phyloP scores from a whole-genome alignment of 1,139 yeast species.

The Taphrina pruni region DNA sequence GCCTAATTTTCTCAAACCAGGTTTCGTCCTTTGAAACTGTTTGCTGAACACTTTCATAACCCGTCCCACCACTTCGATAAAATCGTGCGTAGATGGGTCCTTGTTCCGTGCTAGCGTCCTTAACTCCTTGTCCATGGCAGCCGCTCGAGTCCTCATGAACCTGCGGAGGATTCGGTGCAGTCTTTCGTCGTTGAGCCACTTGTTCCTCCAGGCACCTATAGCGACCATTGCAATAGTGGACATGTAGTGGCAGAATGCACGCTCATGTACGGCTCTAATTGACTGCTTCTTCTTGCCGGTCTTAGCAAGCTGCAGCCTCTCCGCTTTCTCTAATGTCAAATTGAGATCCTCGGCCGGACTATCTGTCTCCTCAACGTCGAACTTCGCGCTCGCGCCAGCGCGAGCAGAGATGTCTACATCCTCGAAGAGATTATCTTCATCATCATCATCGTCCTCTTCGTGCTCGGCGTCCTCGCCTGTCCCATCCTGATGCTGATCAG shows the following conservation, averaged over 20 bases:
- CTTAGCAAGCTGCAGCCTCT: conserved; percentile 26
- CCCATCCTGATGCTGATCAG: background rate
- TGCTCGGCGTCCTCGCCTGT: background rate
- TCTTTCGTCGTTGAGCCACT: conserved; percentile 69
- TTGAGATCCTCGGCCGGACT: conserved; percentile 10
- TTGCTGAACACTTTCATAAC: conserved; percentile 57
- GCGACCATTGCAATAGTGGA: conserved; percentile 63
- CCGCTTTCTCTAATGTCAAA: conserved; percentile 34
- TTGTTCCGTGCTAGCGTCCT: background rate
- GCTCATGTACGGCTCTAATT: conserved; percentile 64
- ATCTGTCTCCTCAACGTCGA: conserved; percentile 6
- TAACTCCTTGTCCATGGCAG: conserved; percentile 19
- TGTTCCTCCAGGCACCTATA: conserved; percentile 71
- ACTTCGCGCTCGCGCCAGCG: conserved; percentile 26
- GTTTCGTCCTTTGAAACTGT: conserved; percentile 50
- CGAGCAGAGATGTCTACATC: conserved; percentile 19
- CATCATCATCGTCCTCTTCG: conserved; percentile 1
- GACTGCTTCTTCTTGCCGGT: conserved; percentile 48
- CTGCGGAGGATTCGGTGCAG: conserved; percentile 51
- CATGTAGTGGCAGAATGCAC: conserved; percentile 64
- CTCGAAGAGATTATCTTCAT: conserved; percentile 29
- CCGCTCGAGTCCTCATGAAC: background rate
- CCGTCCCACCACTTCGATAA: conserved; percentile 34
- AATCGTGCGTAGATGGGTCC: conserved; percentile 2
- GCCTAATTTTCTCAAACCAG: conserved; percentile 41